A percentile compares a stretch with the other conserved stretches of the same genome.
Conservation (phyloP, 768 basidiomycete genomes). For the Trametes sanguinea region DNA sequence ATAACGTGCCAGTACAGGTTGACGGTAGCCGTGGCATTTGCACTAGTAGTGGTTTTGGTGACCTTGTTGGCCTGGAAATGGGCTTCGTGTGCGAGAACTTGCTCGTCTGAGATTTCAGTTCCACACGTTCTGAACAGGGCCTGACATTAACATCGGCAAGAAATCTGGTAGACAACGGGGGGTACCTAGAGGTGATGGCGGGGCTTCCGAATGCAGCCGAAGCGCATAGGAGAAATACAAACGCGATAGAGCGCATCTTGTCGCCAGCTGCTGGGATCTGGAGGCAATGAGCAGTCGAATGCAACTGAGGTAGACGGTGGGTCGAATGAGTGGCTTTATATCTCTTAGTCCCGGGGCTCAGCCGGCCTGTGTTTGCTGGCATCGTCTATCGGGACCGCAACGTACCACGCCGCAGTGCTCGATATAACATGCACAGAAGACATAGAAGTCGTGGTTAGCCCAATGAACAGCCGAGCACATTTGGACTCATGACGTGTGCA, state of each 20-base stretch:
- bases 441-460: neutral
- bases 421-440: neutral
- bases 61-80: slow-evolving; percentile 46
- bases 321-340: no score
- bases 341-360: neutral
- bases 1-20: slow-evolving; percentile 50
- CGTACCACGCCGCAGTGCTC: neutral
- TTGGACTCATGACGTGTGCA: neutral
- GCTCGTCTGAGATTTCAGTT: slow-evolving; percentile 38
- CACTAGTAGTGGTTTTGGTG: slow-evolving; percentile 11
- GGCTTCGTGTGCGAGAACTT: slow-evolving; percentile 40
- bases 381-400: neutral
- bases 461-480: neutral
- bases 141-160: neutral
- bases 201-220: slow-evolving; percentile 33
- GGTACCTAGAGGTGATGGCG: slow-evolving; percentile 25
- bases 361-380: neutral
- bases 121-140: slow-evolving; percentile 39
- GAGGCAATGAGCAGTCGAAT: neutral
- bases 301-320: no score
- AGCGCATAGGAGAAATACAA: slow-evolving; percentile 34
- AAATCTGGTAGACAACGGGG: no score
- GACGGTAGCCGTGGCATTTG: slow-evolving; percentile 27
- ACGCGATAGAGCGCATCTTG: slow-evolving; percentile 3
- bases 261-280: slow-evolving; percentile 5